These are phyloP conservation scores for Venturia carpophila DNA, from an alignment of 2,329 filamentous ascomycete species.

Conservation along the genomic window DNA sequence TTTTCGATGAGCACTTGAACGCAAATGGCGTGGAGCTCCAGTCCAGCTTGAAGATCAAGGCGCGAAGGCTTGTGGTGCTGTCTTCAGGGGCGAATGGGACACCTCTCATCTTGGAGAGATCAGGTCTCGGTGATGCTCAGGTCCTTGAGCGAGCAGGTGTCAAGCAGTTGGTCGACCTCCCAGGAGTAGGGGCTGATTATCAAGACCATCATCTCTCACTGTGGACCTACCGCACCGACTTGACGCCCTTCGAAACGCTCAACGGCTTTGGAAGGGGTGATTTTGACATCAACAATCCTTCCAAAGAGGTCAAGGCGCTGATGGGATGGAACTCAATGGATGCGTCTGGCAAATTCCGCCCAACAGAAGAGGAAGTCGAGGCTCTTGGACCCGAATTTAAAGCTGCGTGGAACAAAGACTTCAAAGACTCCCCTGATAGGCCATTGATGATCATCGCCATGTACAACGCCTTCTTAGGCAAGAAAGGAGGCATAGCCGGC, in stretches of 20 bases:
- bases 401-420: conserved; percentile 49
- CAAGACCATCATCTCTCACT: conserved; percentile 50
- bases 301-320: conserved; percentile 41
- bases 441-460: conserved; percentile 42
- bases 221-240: conserved; percentile 45
- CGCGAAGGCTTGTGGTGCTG: conserved; percentile 48
- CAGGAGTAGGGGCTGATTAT: conserved; percentile 48
- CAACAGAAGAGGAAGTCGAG: conserved; percentile 45
- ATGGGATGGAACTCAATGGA: conserved; percentile 54
- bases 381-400: conserved; percentile 47
- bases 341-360: conserved; percentile 48
- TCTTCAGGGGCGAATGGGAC: conserved; percentile 46
- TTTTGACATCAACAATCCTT: conserved; percentile 38
- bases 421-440: conserved; percentile 38
- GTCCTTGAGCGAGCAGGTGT: conserved; percentile 44
- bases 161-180: conserved; percentile 39
- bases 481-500: conserved; percentile 17
- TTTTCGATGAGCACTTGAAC: conserved; percentile 44
- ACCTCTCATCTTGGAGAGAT: conserved; percentile 52
- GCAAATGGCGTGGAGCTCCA: conserved; percentile 55
- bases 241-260: conserved; percentile 43
- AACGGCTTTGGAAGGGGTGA: conserved; percentile 46
- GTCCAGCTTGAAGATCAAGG: conserved; percentile 42
- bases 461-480: conserved; percentile 25
- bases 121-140: conserved; percentile 49